Evolutionary conservation across 2,329 filamentous ascomycete species (phyloP), one percentile per base, ranked within the genome.

Genomic region (Aspergillus sp.): DNA sequence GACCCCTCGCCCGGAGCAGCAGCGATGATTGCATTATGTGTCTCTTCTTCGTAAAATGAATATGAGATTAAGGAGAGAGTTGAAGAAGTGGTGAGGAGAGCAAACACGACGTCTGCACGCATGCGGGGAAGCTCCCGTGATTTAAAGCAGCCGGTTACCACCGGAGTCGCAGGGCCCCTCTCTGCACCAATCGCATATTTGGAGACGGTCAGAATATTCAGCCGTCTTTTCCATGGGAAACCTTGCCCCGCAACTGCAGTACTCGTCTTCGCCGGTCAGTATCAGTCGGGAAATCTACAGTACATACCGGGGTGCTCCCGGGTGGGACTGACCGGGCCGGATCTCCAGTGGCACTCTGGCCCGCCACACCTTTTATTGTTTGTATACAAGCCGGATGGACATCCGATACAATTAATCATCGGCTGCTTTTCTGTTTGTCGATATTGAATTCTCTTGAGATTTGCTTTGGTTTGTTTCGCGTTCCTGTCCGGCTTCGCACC

Each of bases 21-120:
- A 66, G 55, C 17, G 63, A 64, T 9, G 70, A 68, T 63, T 71
- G 69, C 69, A 71, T 71, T 18, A 47, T 66, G 61, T 48, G 34
- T 42, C 26, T 17, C 45, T 48, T 53, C 47, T 53, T 24, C 8
- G 18, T 36, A 24, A 15, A 32, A 15, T 36, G 5, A 34, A 11
- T 30, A 9, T 9, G 22, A 42, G 9, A 18, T 30, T 32, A n/a
- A 22, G 36, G 18, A 5, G 32, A 34, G 22, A n/a, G 12, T 11
- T 30, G 13, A 34, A 45, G 22, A 42, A 18, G 55, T 57, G 60
- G n/a, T 41, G 56, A 58, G 44, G 44, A 48, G 48, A 52, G 44
- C 60, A 54, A 58, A 58, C 48, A 60, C 43, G 38, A 8, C 24
- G 50, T n/a, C 30, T 50, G 50, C 55, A 49, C 55, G 38, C 50